phyloP scores from a whole-genome alignment of 2,329 filamentous ascomycete species.

The Clathrospora elynae region DNA sequence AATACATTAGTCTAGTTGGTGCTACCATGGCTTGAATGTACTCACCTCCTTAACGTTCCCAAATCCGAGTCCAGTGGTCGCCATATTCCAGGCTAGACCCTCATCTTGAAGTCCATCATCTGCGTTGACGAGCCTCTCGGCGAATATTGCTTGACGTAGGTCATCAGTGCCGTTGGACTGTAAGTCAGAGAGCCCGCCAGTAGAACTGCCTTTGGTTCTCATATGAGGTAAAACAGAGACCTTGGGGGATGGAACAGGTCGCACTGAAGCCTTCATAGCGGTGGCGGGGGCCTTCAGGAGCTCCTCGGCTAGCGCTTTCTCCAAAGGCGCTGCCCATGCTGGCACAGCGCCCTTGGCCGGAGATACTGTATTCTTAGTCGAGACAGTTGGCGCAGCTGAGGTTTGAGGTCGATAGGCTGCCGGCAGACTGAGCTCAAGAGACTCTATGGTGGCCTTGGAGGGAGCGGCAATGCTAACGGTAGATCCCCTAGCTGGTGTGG shows the following conservation, averaged over 20 bases:
- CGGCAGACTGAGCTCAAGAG: background rate
- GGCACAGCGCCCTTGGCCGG: background rate
- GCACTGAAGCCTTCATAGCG: background rate
- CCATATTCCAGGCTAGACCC: constrained; percentile 2
- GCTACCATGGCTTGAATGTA: background rate
- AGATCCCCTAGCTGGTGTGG: background rate
- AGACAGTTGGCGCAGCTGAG: background rate
- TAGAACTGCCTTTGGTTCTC: background rate
- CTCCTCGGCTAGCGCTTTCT: constrained; percentile 8
- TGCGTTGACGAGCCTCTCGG: background rate
- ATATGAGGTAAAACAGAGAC: constrained; percentile 9
- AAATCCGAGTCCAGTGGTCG: background rate
- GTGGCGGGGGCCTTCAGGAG: too few relatives aligned
- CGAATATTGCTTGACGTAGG: background rate
- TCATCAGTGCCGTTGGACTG: background rate
- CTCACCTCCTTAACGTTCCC: background rate
- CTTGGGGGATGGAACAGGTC: background rate
- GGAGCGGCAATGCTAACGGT: background rate
- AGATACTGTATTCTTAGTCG: background rate
- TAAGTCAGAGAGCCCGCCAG: background rate
- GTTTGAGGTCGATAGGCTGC: background rate
- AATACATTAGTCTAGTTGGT: background rate
- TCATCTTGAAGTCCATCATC: background rate
- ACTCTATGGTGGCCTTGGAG: constrained; percentile 1
- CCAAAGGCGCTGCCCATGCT: background rate